A percentile compares a stretch with the other conserved stretches of the same genome.
Evolutionary conservation across 345 rosid species (phyloP).

Genomic region (Citrus unshiu): DNA sequence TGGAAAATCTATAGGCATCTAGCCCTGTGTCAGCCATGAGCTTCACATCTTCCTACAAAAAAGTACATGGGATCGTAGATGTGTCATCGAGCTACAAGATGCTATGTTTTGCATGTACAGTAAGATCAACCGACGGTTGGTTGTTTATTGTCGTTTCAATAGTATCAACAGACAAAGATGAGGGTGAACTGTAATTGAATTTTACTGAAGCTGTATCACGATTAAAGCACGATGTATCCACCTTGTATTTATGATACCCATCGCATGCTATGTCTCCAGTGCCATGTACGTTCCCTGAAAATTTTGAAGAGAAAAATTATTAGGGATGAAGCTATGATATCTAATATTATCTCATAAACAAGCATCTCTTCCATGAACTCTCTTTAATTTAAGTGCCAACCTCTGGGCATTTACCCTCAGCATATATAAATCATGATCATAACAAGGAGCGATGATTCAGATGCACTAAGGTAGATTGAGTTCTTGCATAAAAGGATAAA

Average conservation of each 20-base stretch:
- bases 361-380: background rate
- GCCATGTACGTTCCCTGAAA: constrained; percentile 34
- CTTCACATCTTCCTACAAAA: constrained; percentile 68
- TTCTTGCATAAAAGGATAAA: background rate
- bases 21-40: constrained; percentile 63
- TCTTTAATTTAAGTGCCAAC: background rate
- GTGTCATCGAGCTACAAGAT: constrained; percentile 2
- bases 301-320: background rate
- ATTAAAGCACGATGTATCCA: constrained; percentile 2
- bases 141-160: background rate
- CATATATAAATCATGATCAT: background rate
- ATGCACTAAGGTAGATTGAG: background rate
- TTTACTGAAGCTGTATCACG: background rate
- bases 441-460: background rate
- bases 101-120: background rate
- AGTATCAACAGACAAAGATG: background rate
- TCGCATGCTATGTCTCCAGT: constrained; percentile 52
- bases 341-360: background rate
- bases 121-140: background rate
- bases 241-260: constrained; percentile 67
- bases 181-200: background rate
- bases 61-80: background rate
- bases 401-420: background rate
- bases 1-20: constrained; percentile 73
- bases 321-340: background rate